Percentiles rank a stretch among this genome's conserved stretches.
Conservation (phyloP, 352 stramenopile genomes). For the Phytophthora rubi region DNA sequence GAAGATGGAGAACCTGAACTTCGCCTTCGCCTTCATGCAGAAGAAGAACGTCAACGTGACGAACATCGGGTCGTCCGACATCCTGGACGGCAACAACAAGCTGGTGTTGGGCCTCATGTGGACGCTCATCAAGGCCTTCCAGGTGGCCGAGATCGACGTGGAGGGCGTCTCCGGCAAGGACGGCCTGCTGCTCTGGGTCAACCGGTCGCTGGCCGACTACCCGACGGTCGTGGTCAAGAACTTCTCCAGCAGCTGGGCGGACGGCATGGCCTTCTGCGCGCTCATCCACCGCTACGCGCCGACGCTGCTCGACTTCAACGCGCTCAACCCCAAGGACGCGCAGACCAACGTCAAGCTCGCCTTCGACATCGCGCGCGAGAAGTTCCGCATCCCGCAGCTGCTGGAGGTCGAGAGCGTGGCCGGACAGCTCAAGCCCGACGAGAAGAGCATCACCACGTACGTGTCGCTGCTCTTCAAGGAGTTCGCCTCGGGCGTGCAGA, state of each 20-base stretch:
- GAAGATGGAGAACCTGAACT: conserved; percentile 94
- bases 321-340: conserved; percentile 69
- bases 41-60: conserved; percentile 91
- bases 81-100: conserved; percentile 92
- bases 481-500: conserved; percentile 90
- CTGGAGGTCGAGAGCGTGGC: conserved; percentile 89
- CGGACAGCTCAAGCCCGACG: conserved; percentile 85
- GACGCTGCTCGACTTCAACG: conserved; percentile 85
- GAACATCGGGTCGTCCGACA: conserved; percentile 93
- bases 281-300: conserved; percentile 92
- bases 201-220: conserved; percentile 89
- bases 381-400: conserved; percentile 89
- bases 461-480: conserved; percentile 92
- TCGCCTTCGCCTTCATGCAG: conserved; percentile 90
- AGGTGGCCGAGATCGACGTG: conserved; percentile 86
- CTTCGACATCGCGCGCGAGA: conserved; percentile 85
- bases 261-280: conserved; percentile 91
- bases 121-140: conserved; percentile 93
- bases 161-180: conserved; percentile 92
- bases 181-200: conserved; percentile 90
- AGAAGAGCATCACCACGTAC: conserved; percentile 94
- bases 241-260: conserved; percentile 88
- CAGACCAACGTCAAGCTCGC: conserved; percentile 80
- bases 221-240: conserved; percentile 86
- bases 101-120: conserved; percentile 92